phyloP scores from a whole-genome alignment of 163 green algal genomes.

The Chlamydomonas reinhardtii region DNA sequence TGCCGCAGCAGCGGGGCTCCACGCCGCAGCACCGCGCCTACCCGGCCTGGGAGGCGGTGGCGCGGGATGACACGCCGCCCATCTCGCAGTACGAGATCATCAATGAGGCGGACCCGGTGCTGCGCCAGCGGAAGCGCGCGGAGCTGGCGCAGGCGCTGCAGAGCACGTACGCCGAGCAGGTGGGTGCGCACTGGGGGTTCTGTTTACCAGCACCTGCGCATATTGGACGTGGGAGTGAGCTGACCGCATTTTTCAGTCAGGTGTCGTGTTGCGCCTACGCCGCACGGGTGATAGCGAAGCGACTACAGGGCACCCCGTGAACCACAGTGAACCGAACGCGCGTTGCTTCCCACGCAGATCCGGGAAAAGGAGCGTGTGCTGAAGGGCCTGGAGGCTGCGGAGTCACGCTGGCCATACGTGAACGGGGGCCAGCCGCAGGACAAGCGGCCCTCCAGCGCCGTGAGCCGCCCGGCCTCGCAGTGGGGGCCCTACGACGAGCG shows the following conservation, averaged over 20 bases:
- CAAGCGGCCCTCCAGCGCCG: slow-evolving; percentile 56
- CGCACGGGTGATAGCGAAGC: too few relatives aligned
- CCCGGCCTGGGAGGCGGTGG: neutral
- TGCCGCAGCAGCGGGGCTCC: too few relatives aligned
- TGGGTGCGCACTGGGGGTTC: neutral
- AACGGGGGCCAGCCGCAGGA: slow-evolving; percentile 46
- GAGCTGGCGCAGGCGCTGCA: slow-evolving; percentile 47
- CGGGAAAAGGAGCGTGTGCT: slow-evolving; percentile 47
- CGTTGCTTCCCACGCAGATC: slow-evolving; percentile 46
- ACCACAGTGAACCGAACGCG: too few relatives aligned
- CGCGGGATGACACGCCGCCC: slow-evolving; percentile 19
- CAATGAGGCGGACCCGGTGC: slow-evolving; percentile 26
- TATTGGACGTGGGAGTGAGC: too few relatives aligned
- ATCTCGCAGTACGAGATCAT: slow-evolving; percentile 58
- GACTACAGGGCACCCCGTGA: too few relatives aligned
- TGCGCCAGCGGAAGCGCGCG: slow-evolving; percentile 33
- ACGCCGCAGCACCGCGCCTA: neutral
- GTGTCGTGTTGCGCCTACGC: too few relatives aligned
- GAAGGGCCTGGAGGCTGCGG: slow-evolving; percentile 31
- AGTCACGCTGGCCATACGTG: slow-evolving; percentile 53
- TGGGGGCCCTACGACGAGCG: too few relatives aligned
- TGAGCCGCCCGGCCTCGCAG: slow-evolving; percentile 14
- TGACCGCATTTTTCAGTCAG: too few relatives aligned
- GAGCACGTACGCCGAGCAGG: slow-evolving; percentile 48
- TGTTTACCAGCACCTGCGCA: neutral